phyloP scores from a whole-genome alignment of 495 filamentous ascomycete species.

The Xylaria flabelliformis region DNA sequence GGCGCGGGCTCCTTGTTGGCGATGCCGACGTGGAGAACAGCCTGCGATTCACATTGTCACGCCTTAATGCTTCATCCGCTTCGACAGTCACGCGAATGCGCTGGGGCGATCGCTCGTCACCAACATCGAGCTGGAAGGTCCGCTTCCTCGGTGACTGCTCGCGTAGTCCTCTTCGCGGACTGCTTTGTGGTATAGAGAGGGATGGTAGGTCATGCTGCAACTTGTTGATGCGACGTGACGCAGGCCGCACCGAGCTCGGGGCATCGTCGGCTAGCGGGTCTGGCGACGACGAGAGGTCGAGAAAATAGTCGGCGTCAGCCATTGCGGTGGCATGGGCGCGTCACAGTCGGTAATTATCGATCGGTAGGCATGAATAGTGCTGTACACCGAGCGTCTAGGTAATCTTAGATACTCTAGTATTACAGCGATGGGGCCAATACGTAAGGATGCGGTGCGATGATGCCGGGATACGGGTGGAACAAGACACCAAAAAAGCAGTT shows the following conservation, averaged over 20 bases:
- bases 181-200: slow-evolving; percentile 30
- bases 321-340: slow-evolving; percentile 27
- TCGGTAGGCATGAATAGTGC: slow-evolving; percentile 15
- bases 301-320: slow-evolving; percentile 36
- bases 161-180: slow-evolving; percentile 30
- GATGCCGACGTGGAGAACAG: slow-evolving; percentile 49
- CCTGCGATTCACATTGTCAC: slow-evolving; percentile 43
- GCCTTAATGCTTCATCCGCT: slow-evolving; percentile 46
- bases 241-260: slow-evolving; percentile 39
- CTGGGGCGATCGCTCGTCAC: slow-evolving; percentile 54
- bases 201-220: slow-evolving; percentile 35
- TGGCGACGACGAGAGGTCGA: slow-evolving; percentile 56
- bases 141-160: slow-evolving; percentile 55
- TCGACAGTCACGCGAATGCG: slow-evolving; percentile 61
- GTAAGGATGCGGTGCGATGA: slow-evolving; percentile 20
- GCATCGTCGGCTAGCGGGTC: slow-evolving; percentile 53
- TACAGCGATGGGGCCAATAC: slow-evolving; percentile 14
- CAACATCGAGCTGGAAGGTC: slow-evolving; percentile 61
- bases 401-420: slow-evolving; percentile 6
- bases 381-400: not conserved
- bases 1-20: slow-evolving; percentile 39
- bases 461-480: slow-evolving; percentile 18
- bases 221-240: slow-evolving; percentile 37
- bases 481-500: slow-evolving; percentile 39
- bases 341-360: slow-evolving; percentile 8